Conservation (phyloP, 257 asterid genomes). For the Solanum boliviense region DNA sequence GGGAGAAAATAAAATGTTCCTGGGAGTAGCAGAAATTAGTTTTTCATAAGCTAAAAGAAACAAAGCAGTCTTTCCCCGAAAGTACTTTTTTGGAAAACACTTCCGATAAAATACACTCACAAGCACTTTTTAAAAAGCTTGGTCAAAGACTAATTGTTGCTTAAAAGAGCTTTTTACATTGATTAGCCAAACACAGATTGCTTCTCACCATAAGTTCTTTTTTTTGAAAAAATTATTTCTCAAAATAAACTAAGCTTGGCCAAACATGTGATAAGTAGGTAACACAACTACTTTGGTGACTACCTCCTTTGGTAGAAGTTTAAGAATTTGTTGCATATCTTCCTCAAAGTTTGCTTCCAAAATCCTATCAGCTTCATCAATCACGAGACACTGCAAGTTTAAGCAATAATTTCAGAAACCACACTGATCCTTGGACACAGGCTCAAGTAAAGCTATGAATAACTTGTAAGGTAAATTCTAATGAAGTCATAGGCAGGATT, state of each 20-base stretch:
- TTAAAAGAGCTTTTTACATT: not conserved
- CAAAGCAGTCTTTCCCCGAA: not conserved
- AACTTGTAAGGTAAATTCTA: not conserved
- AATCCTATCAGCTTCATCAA: slow-evolving; percentile 97
- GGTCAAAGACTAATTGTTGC: not conserved
- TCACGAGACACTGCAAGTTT: slow-evolving; percentile 73
- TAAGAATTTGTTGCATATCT: slow-evolving; percentile 81
- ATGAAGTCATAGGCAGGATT: not conserved
- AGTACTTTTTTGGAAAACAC: not conserved
- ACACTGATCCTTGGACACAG: not conserved
- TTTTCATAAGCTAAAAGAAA: not conserved
- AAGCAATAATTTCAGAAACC: slow-evolving; percentile 3
- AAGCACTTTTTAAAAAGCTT: not conserved
- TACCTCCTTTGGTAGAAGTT: slow-evolving; percentile 88
- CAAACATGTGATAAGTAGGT: not conserved
- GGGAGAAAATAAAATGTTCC: not conserved
- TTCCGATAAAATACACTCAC: not conserved
- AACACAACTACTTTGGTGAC: not conserved
- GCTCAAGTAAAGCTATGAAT: not conserved
- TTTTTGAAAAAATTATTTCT: not conserved
- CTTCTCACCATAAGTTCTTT: not conserved
- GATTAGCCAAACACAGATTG: not conserved
- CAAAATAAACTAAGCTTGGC: not conserved
- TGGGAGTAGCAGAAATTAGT: not conserved
- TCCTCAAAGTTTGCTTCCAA: slow-evolving; percentile 92